These are phyloP conservation scores for Fusarium begoniae DNA, from an alignment of 2,329 filamentous ascomycete species.

Conservation along the genomic window DNA sequence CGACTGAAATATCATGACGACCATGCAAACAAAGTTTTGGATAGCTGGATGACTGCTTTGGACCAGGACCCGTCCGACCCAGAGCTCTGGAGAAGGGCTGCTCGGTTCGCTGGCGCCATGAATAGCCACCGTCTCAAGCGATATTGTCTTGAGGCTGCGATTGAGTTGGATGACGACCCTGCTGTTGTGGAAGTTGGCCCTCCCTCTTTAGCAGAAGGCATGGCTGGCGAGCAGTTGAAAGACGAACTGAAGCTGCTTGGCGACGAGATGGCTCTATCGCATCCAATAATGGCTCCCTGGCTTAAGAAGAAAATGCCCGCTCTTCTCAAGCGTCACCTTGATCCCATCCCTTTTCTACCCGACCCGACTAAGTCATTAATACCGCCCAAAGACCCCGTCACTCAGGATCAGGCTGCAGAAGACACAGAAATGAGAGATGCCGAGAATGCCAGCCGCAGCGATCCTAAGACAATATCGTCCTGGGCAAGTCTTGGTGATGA, in stretches of 20 bases:
- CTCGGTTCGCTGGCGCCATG: slow-evolving; percentile 66
- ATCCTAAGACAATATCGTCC: slow-evolving; percentile 35
- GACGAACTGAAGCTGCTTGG: slow-evolving; percentile 61
- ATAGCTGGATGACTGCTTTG: slow-evolving; percentile 66
- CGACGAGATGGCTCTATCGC: slow-evolving; percentile 66
- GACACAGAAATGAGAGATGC: slow-evolving; percentile 31
- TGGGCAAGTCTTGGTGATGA: slow-evolving; percentile 49
- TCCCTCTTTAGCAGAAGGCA: slow-evolving; percentile 68
- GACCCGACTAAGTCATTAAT: slow-evolving; percentile 57
- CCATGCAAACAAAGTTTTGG: slow-evolving; percentile 57
- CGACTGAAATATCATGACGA: slow-evolving; percentile 45
- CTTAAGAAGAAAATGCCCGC: slow-evolving; percentile 60
- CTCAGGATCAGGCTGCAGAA: slow-evolving; percentile 18
- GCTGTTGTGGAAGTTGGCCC: slow-evolving; percentile 69
- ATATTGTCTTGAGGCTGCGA: slow-evolving; percentile 72
- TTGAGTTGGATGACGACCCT: slow-evolving; percentile 74
- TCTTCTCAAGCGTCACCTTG: slow-evolving; percentile 63
- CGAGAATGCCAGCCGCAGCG: slow-evolving; percentile 21
- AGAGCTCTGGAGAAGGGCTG: slow-evolving; percentile 70
- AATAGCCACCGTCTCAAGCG: slow-evolving; percentile 66
- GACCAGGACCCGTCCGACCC: slow-evolving; percentile 74
- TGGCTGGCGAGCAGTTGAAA: slow-evolving; percentile 70
- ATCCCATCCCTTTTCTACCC: slow-evolving; percentile 70
- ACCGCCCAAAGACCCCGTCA: slow-evolving; percentile 37
- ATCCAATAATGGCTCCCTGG: slow-evolving; percentile 69